Percentiles rank a stretch among this genome's conserved stretches.
phyloP scores from a whole-genome alignment of 148 eudicot genomes.

The Rhododendron mucronatum region DNA sequence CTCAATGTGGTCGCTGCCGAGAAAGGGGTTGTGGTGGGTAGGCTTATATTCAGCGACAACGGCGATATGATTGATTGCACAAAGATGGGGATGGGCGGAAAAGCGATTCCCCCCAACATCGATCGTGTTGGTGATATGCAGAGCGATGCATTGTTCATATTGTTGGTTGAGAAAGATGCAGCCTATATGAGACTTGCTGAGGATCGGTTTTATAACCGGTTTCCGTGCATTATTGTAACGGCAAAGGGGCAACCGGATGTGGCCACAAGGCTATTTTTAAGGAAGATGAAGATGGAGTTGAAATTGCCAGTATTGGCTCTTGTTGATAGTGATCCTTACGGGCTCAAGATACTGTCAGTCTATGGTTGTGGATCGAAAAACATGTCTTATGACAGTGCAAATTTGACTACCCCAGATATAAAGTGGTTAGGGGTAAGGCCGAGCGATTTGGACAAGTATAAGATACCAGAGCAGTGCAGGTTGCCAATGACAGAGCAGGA shows the following conservation, averaged over 20 bases:
- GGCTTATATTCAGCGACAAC: conserved; percentile 74
- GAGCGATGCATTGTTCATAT: conserved; percentile 78
- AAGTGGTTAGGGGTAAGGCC: conserved; percentile 96
- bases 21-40: conserved; percentile 89
- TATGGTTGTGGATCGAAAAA: conserved; percentile 98
- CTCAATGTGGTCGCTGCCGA: conserved; percentile 79
- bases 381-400: conserved; percentile 96
- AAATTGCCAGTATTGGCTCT: conserved; percentile 83
- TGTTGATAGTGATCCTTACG: conserved; percentile 96
- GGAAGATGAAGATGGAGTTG: conserved; percentile 83
- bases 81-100: conserved; percentile 91
- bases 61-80: conserved; percentile 95
- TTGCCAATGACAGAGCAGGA: conserved; percentile 97
- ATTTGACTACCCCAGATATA: conserved; percentile 88
- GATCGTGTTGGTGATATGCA: conserved; percentile 82
- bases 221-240: conserved; percentile 83
- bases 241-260: conserved; percentile 98
- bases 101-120: conserved; percentile 89
- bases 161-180: conserved; percentile 92
- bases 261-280: conserved; percentile 74
- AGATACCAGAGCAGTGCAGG: conserved; percentile 92
- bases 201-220: conserved; percentile 83
- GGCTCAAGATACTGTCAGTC: conserved; percentile 85
- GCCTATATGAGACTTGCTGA: conserved; percentile 84
- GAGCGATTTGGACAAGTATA: conserved; percentile 93